Base-by-base conservation (phyloP, 148 eudicot species). In the Salicornia ramosissima region DNA sequence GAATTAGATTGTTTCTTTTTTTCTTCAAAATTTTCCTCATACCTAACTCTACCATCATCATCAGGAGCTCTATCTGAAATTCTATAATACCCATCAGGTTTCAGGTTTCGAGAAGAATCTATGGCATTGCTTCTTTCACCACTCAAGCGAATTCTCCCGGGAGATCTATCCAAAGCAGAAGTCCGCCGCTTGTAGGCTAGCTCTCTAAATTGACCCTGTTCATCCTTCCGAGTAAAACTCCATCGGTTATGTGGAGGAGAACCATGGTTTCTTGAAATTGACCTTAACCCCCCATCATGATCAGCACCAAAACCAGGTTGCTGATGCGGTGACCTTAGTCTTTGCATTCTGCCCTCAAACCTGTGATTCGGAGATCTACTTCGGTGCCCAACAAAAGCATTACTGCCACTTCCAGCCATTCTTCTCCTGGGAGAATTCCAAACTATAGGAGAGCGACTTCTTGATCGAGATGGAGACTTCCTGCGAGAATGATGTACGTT, bases 341-440 rank as follows among this genome's bases (percentile, higher is more conserved):
- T 71, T n/a, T 60, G 77, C 64, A 66, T 59, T 75, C 86, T 80
- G 34, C 22, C 67, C 34, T 80, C 83, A 58, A 79, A 58, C 64
- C 83, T 68, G 64, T 69, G 80, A 78, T 71, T 77, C 25, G 86
- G 86, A 54, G 86, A 83, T 78, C 83, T 80, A 72, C 83, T 83
- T 45, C 71, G 74, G 18, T 78, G 67, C 69, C 83, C 80, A 45
- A 75, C 21, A 70, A 64, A 73, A 53, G 66, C 58, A 43, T 45
- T 64, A 22, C 85, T 66, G 19, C 70, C 61, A 68, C 63, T 66
- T 30, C 82, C 84, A 49, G 74, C 71, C 53, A 62, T 43, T 45
- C 84, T 72, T 65, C 77, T 79, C 71, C 80, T 72, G 39, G 79
- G 71, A 45, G 77, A 78, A 67, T 68, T 60, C 75, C 81, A 68